These are phyloP conservation scores for Colletotrichum abscissum DNA, from an alignment of 2,329 filamentous ascomycete genomes.

Conservation along the genomic window DNA sequence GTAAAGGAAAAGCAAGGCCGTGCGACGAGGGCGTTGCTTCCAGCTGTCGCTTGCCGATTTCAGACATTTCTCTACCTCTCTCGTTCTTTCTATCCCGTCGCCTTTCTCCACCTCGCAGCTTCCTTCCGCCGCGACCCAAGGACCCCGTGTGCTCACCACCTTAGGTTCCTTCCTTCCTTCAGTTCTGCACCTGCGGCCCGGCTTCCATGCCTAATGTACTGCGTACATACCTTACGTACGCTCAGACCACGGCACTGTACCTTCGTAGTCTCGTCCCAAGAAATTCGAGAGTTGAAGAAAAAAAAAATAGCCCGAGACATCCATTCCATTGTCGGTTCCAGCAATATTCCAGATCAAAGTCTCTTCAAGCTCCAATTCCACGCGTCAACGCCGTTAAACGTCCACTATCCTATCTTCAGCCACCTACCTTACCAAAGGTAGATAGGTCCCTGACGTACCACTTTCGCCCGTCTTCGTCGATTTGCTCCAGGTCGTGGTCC, in stretches of 20 bases:
- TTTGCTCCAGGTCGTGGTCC: background rate
- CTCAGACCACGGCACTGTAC: constrained; percentile 18
- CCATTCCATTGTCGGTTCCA: constrained; percentile 20
- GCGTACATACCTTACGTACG: background rate
- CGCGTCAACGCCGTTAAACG: background rate
- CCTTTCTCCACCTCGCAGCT: background rate
- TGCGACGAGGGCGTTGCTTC: background rate
- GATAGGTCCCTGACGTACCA: constrained; percentile 18
- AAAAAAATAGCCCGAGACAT: constrained; percentile 22
- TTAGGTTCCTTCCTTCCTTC: background rate
- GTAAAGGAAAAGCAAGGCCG: background rate
- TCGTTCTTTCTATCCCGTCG: background rate
- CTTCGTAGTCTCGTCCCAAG: constrained; percentile 19
- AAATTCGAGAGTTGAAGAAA: background rate
- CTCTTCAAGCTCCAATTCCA: background rate
- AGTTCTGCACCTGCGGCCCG: background rate
- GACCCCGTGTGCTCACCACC: background rate
- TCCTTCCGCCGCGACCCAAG: background rate
- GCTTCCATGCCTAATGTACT: background rate
- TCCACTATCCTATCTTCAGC: background rate
- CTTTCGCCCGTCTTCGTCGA: constrained; percentile 2
- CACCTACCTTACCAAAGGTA: background rate
- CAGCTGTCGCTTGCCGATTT: background rate
- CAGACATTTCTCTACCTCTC: background rate
- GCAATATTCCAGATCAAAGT: constrained; percentile 31